These are phyloP conservation scores for Pleurotus giganteus DNA, from an alignment of 768 basidiomycete species.

Conservation along the genomic window DNA sequence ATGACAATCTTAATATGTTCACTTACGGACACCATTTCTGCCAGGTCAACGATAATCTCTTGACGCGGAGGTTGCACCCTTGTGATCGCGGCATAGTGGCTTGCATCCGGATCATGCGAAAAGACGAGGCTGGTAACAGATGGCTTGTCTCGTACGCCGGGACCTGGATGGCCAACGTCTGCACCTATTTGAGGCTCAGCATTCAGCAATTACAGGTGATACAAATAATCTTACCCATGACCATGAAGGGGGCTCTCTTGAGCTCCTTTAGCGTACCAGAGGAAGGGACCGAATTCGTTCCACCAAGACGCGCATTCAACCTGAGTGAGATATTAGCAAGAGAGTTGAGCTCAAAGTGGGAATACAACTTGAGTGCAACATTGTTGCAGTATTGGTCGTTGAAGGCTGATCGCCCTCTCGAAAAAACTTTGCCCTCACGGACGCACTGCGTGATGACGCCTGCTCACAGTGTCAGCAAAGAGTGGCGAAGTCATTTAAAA, in stretches of 20 bases:
- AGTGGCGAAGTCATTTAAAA: conserved; percentile 14
- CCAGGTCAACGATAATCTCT: conserved; percentile 46
- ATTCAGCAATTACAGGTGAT: neutral
- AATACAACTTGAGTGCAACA: conserved; percentile 49
- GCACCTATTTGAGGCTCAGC: conserved; percentile 35
- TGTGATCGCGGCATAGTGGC: conserved; percentile 42
- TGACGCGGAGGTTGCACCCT: conserved; percentile 43
- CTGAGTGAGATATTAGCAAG: conserved; percentile 23
- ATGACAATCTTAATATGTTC: neutral
- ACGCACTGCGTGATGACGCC: conserved; percentile 16
- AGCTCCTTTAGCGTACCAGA: conserved; percentile 24
- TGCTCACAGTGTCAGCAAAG: neutral
- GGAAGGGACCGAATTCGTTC: conserved; percentile 38
- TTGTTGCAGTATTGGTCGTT: conserved; percentile 58
- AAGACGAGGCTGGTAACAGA: conserved; percentile 46
- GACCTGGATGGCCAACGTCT: conserved; percentile 62
- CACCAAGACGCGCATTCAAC: conserved; percentile 56
- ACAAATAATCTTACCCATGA: conserved; percentile 28
- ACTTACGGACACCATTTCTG: conserved; percentile 34
- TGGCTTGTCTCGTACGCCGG: conserved; percentile 44
- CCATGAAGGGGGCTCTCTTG: conserved; percentile 29
- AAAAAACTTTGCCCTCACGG: conserved; percentile 29
- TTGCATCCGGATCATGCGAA: conserved; percentile 44
- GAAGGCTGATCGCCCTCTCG: conserved; percentile 6
- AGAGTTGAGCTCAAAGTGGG: neutral